phyloP scores from a whole-genome alignment of 768 basidiomycete species.

The Suillus alpinus region DNA sequence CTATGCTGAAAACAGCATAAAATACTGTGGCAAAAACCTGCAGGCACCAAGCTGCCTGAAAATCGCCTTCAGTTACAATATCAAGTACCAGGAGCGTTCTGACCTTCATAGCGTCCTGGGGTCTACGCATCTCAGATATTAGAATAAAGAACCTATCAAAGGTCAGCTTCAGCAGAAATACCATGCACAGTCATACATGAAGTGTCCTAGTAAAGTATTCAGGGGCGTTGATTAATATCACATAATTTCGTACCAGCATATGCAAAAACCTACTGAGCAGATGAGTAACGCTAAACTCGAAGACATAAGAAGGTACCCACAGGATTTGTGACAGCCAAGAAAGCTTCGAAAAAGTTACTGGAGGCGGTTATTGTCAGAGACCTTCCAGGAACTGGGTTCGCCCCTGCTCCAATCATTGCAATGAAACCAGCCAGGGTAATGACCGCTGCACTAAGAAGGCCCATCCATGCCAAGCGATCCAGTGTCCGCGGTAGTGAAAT shows the following conservation, averaged over 20 bases:
- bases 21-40: conserved; percentile 52
- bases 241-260: conserved; percentile 40
- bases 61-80: not conserved
- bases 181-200: conserved; percentile 38
- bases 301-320: conserved; percentile 27
- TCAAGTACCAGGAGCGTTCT: not conserved
- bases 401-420: conserved; percentile 50
- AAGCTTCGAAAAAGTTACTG: conserved; percentile 45
- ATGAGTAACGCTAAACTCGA: not conserved
- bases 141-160: conserved; percentile 51
- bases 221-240: not conserved
- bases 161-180: conserved; percentile 4
- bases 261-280: conserved; percentile 39
- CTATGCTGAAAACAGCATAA: conserved; percentile 45
- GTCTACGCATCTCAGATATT: conserved; percentile 54
- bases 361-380: conserved; percentile 35
- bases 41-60: conserved; percentile 50
- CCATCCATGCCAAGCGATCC: conserved; percentile 45
- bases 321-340: conserved; percentile 52
- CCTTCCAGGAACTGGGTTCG: conserved; percentile 42
- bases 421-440: conserved; percentile 47
- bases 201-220: conserved; percentile 38
- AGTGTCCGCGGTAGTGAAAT: conserved; percentile 48
- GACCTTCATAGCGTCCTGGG: conserved; percentile 57
- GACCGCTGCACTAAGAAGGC: conserved; percentile 38